Percentiles rank a stretch among this genome's conserved stretches.
phyloP scores from a whole-genome alignment of 768 basidiomycete genomes.

The Amanita muscaria region DNA sequence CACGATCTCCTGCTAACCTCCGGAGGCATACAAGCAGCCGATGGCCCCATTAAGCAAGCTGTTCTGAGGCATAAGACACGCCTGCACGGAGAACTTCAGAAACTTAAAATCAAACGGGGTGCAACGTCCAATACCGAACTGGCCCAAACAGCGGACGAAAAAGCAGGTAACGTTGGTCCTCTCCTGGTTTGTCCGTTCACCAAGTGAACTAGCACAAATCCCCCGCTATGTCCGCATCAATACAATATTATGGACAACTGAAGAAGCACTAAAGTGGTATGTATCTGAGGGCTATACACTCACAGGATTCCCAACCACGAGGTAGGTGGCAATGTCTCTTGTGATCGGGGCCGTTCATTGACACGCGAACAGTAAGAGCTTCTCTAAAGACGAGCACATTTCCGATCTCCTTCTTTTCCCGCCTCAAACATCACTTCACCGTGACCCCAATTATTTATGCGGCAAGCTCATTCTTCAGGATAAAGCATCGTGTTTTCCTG shows the following conservation, averaged over 20 bases:
- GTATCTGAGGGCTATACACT: slow-evolving; percentile 45
- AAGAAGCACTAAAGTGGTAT: slow-evolving; percentile 55
- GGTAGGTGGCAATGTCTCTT: slow-evolving; percentile 26
- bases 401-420: slow-evolving; percentile 74
- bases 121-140: slow-evolving; percentile 57
- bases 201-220: slow-evolving; percentile 42
- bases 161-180: slow-evolving; percentile 44
- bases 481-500: slow-evolving; percentile 96
- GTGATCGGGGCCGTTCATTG: neutral
- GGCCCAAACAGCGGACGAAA: slow-evolving; percentile 48
- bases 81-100: slow-evolving; percentile 77
- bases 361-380: slow-evolving; percentile 39
- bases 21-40: slow-evolving; percentile 77
- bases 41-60: slow-evolving; percentile 86
- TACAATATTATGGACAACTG: slow-evolving; percentile 54
- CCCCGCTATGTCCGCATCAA: slow-evolving; percentile 87
- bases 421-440: slow-evolving; percentile 56
- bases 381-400: slow-evolving; percentile 72
- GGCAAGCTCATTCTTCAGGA: slow-evolving; percentile 93
- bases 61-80: slow-evolving; percentile 85
- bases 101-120: slow-evolving; percentile 70
- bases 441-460: slow-evolving; percentile 59
- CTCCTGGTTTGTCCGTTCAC: slow-evolving; percentile 8
- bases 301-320: slow-evolving; percentile 43
- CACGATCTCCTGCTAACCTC: slow-evolving; percentile 82